Conservation (phyloP, 2,329 filamentous ascomycete species). For the Xylaria sp. region DNA sequence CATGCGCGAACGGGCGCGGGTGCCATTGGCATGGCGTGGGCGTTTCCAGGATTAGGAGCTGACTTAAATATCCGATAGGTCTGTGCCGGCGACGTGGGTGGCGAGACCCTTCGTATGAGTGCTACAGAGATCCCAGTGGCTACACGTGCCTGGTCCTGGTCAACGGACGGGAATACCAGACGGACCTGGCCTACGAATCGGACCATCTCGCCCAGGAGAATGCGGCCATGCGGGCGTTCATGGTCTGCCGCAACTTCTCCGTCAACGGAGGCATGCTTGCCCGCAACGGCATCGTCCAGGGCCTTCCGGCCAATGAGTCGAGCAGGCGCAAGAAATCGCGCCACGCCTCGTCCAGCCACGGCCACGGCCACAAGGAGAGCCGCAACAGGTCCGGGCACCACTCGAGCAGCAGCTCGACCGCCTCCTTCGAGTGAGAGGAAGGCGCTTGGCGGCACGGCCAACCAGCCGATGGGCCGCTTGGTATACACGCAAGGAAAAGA, state of each 20-base stretch:
- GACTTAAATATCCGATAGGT: constrained; percentile 58
- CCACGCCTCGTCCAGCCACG: constrained; percentile 46
- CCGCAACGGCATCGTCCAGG: constrained; percentile 69
- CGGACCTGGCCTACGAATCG: constrained; percentile 81
- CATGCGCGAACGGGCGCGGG: constrained; percentile 17
- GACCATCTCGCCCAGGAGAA: constrained; percentile 86
- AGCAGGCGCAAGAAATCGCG: constrained; percentile 57
- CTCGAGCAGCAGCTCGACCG: constrained; percentile 65
- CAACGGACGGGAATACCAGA: constrained; percentile 96
- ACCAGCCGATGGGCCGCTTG: neutral
- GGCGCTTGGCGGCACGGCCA: neutral
- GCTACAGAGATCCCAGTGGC: constrained; percentile 72
- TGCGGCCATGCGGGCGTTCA: constrained; percentile 92
- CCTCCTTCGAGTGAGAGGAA: constrained; percentile 56
- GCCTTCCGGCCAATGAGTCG: constrained; percentile 60
- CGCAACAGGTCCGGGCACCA: constrained; percentile 59
- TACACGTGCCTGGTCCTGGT: constrained; percentile 91
- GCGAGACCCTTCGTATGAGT: constrained; percentile 88
- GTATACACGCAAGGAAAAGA: neutral
- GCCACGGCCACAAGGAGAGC: constrained; percentile 46
- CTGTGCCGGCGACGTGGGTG: constrained; percentile 93
- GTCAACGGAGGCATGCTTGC: constrained; percentile 92
- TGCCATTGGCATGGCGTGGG: constrained; percentile 30
- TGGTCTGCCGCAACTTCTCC: constrained; percentile 97
- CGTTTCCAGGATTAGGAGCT: constrained; percentile 35